Conservation (phyloP, 2,329 filamentous ascomycete species). For the Madurella fahalii region DNA sequence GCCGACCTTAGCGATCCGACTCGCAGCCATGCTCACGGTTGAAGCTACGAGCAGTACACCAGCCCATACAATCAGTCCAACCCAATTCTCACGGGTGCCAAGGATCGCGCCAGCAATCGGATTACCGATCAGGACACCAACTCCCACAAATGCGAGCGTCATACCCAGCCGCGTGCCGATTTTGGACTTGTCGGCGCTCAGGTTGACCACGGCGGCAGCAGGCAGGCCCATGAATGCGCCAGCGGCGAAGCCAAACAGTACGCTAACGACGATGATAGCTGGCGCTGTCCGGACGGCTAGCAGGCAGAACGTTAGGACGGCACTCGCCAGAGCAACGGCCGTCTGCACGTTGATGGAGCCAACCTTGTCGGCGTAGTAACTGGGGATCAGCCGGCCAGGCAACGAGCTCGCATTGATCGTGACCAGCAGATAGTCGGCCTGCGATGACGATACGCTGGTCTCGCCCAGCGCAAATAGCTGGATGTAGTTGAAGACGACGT, state of each 20-base stretch:
- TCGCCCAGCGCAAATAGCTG: conserved; percentile 34
- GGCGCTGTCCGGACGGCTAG: conserved; percentile 32
- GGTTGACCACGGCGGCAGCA: neutral
- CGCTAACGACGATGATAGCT: conserved; percentile 31
- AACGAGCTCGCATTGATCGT: conserved; percentile 39
- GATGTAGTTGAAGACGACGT: conserved; percentile 38
- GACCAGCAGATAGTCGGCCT: conserved; percentile 40
- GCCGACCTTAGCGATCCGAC: neutral
- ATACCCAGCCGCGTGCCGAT: neutral
- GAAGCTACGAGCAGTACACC: neutral
- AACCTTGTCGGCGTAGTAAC: conserved; percentile 35
- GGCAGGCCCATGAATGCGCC: neutral
- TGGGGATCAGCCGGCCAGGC: conserved; percentile 38
- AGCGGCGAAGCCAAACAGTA: neutral
- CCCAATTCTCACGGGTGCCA: neutral
- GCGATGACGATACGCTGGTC: conserved; percentile 28
- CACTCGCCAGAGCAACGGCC: conserved; percentile 30
- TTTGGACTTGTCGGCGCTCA: neutral
- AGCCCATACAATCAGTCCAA: neutral
- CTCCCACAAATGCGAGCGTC: neutral
- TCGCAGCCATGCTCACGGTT: neutral
- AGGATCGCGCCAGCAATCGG: neutral
- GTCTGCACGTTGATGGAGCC: conserved; percentile 36
- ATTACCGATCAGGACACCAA: neutral
- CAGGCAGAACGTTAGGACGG: conserved; percentile 34